Base-by-base conservation (phyloP, 768 basidiomycete species). In the Rhodotorula sphaerocarpa region DNA sequence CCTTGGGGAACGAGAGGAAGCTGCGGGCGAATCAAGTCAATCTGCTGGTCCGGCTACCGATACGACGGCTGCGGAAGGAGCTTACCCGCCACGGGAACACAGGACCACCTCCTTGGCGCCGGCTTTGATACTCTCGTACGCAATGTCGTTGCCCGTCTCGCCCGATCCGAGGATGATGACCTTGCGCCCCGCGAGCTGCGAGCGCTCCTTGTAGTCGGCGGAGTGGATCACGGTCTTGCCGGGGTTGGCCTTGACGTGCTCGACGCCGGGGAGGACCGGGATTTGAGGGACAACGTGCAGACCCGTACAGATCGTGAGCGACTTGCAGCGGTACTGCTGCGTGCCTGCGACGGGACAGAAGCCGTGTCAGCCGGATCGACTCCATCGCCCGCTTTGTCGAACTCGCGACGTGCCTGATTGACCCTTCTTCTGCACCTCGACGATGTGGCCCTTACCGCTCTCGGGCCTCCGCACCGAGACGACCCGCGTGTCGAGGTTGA, bases 131-230 rank as follows among this genome's bases (percentile, higher is more conserved):
- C 68, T 66, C 61, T 75, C 76, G 60, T 78, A 77, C 2, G 71
- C 81, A 23, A 84, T 72, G 66, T 84, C 83, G 80, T 82, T 81
- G 3, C 82, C 82, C 9, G 83, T 84, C 72, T 84, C 83, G 3
- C 83, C 83, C 15, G 79, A 80, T 0, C 83, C 83, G 23, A 84
- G 75, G 28, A 84, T 77, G 75, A 84, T 75, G 27, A 84, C 79
- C 28, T 77, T 75, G 65, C 79, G 77, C 30, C 77, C 79, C 20
- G 63, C 48, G 15, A 83, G 74, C 65, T 82, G 79, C 0, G 72
- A 66, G 20, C 79, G 77, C 9, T 71, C 69, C 67, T 83, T 83
- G 75, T 84, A 83, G 41, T 78, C 70, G 7, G 74, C 73, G 3
- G 82, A 83, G 70, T 84, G 83, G 55, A 80, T 77, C 3, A 76